Evolutionary conservation across 2,329 filamentous ascomycete species (phyloP).

Genomic region (Alternaria sp.): DNA sequence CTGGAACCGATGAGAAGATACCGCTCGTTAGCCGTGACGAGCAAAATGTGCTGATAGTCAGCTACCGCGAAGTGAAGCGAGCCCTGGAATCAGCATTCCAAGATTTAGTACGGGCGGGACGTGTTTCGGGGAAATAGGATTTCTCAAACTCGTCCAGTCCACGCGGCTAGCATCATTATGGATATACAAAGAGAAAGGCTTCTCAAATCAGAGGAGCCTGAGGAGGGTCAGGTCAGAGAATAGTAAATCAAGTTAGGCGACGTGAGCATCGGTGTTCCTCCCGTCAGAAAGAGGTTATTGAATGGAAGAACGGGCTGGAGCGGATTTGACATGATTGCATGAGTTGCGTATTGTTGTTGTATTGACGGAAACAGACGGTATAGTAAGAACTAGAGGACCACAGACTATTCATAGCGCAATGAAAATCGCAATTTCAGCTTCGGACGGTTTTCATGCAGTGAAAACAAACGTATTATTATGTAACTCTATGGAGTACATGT

Average conservation of each 20-base stretch:
- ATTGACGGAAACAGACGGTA: neutral
- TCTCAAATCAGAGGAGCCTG: neutral
- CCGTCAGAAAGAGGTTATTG: neutral
- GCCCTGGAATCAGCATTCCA: constrained; percentile 68
- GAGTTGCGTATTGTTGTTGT: constrained; percentile 10
- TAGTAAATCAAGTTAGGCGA: neutral
- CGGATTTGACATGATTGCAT: constrained; percentile 1
- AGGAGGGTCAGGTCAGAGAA: neutral
- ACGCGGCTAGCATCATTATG: constrained; percentile 13
- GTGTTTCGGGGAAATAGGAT: constrained; percentile 40
- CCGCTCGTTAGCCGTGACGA: constrained; percentile 88
- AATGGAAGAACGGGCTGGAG: neutral
- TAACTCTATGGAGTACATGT: neutral
- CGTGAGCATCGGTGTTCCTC: neutral
- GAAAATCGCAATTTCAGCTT: constrained; percentile 4
- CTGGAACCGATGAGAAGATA: constrained; percentile 85
- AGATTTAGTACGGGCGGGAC: constrained; percentile 57
- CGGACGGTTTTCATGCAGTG: neutral
- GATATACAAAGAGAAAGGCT: neutral
- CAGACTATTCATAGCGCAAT: constrained; percentile 15
- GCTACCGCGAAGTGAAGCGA: constrained; percentile 85
- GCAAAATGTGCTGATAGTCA: constrained; percentile 86
- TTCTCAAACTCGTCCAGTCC: constrained; percentile 18
- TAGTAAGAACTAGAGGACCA: constrained; percentile 3
- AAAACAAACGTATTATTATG: neutral